phyloP scores from a whole-genome alignment of 2,329 filamentous ascomycete genomes.

The Chalara sp. region DNA sequence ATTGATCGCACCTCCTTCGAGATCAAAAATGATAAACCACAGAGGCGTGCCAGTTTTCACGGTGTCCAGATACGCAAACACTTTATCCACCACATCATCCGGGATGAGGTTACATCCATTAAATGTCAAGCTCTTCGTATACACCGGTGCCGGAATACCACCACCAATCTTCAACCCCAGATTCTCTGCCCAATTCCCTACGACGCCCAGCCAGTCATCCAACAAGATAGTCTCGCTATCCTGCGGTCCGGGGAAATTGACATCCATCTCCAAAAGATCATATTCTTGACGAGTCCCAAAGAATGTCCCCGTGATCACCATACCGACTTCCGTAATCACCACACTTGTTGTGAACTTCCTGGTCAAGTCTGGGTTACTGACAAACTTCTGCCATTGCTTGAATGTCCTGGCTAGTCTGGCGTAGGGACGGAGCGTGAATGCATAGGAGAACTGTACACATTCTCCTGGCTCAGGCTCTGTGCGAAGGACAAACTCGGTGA shows the following conservation, averaged over 20 bases:
- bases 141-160: slow-evolving; percentile 29
- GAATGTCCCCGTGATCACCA: slow-evolving; percentile 52
- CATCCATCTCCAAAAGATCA: slow-evolving; percentile 40
- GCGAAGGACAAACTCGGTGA: slow-evolving; percentile 26
- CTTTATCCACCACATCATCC: slow-evolving; percentile 34
- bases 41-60: slow-evolving; percentile 43
- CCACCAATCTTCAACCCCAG: slow-evolving; percentile 30
- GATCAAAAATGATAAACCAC: slow-evolving; percentile 59
- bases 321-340: slow-evolving; percentile 45
- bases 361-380: slow-evolving; percentile 47
- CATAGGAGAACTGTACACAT: slow-evolving; percentile 54
- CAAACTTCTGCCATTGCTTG: slow-evolving; percentile 50
- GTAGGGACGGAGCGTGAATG: slow-evolving; percentile 41
- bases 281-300: slow-evolving; percentile 54
- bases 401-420: slow-evolving; percentile 42
- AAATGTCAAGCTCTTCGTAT: slow-evolving; percentile 51
- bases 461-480: slow-evolving; percentile 48
- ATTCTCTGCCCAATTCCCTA: slow-evolving; percentile 45
- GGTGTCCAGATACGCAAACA: slow-evolving; percentile 48
- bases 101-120: slow-evolving; percentile 40
- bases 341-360: slow-evolving; percentile 53
- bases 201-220: slow-evolving; percentile 55
- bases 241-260: slow-evolving; percentile 35
- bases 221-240: slow-evolving; percentile 39
- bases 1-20: slow-evolving; percentile 51